A percentile compares a stretch with the other conserved stretches of the same genome.
These are phyloP conservation scores for Paraconiothyrium brasiliense DNA, from an alignment of 2,329 filamentous ascomycete genomes.

Conservation along the genomic window DNA sequence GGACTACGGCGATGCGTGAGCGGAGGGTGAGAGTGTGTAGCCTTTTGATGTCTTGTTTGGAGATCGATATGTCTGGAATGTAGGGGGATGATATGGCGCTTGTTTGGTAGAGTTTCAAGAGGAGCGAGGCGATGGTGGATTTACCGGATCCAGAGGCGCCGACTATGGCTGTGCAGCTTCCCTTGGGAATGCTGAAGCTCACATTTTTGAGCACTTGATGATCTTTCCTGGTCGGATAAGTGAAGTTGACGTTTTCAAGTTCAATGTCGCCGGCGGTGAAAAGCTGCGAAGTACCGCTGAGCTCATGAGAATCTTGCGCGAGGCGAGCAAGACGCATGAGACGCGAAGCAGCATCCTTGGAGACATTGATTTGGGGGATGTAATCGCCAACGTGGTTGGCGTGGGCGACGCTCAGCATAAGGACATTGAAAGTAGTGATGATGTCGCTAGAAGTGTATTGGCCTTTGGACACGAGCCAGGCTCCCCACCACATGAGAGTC, in stretches of 20 bases:
- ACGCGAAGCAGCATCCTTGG: conserved; percentile 75
- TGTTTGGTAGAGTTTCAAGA: conserved; percentile 74
- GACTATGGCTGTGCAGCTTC: conserved; percentile 79
- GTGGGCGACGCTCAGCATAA: conserved; percentile 84
- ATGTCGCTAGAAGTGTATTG: conserved; percentile 66
- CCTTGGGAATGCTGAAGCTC: conserved; percentile 70
- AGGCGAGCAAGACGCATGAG: conserved; percentile 76
- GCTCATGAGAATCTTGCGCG: conserved; percentile 67
- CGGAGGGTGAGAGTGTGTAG: conserved; percentile 71
- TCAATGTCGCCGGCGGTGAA: conserved; percentile 62
- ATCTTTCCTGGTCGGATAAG: conserved; percentile 70
- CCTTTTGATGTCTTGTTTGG: conserved; percentile 63
- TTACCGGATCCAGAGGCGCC: conserved; percentile 91
- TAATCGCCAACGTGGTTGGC: conserved; percentile 74
- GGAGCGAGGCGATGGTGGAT: conserved; percentile 79
- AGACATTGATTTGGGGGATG: conserved; percentile 81
- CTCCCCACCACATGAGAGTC: conserved; percentile 85
- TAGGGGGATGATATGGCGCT: conserved; percentile 12
- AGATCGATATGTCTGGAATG: conserved; percentile 63
- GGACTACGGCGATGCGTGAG: conserved; percentile 71
- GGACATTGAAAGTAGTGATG: conserved; percentile 79
- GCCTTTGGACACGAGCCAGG: conserved; percentile 65
- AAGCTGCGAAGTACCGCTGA: conserved; percentile 58
- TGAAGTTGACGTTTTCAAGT: conserved; percentile 73
- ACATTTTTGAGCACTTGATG: conserved; percentile 68